Conservation (phyloP, 129 eudicot species). For the Flaveria bidentis region DNA sequence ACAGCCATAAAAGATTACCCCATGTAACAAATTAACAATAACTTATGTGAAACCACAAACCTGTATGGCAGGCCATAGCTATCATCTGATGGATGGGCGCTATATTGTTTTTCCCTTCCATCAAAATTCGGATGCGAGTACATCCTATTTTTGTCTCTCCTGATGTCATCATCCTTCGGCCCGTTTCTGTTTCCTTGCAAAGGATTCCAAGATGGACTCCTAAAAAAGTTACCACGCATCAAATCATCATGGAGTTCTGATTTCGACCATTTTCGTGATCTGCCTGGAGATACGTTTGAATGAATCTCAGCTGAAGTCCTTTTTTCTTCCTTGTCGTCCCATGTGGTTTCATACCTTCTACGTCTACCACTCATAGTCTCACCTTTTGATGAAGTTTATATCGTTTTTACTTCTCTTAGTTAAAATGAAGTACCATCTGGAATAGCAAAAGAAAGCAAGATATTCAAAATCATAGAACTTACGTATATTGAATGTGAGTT, state of each 20-base stretch:
- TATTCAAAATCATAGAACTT: slow-evolving; percentile 11
- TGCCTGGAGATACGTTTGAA: slow-evolving; percentile 33
- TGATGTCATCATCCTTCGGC: slow-evolving; percentile 33
- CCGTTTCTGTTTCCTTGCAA: slow-evolving; percentile 32
- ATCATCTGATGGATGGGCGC: slow-evolving; percentile 39
- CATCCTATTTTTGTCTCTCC: slow-evolving; percentile 32
- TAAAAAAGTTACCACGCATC: slow-evolving; percentile 32
- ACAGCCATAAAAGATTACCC: neutral
- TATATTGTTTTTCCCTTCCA: slow-evolving; percentile 41
- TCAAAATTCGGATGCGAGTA: slow-evolving; percentile 35
- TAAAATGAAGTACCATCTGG: slow-evolving; percentile 40
- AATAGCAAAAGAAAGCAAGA: slow-evolving; percentile 23
- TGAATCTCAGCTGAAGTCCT: slow-evolving; percentile 34
- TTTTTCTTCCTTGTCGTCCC: slow-evolving; percentile 44
- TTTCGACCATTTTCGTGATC: slow-evolving; percentile 37
- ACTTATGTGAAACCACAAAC: slow-evolving; percentile 38
- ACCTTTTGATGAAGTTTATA: slow-evolving; percentile 10
- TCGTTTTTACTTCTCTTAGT: slow-evolving; percentile 14
- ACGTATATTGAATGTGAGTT: neutral
- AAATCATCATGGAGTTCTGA: slow-evolving; percentile 26
- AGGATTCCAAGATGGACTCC: slow-evolving; percentile 38
- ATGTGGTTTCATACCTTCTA: slow-evolving; percentile 37
- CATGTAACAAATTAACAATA: slow-evolving; percentile 5
- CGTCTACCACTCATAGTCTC: slow-evolving; percentile 49
- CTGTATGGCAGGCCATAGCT: slow-evolving; percentile 44